phyloP scores from a whole-genome alignment of 352 stramenopile genomes.

The Phytophthora fragariae region DNA sequence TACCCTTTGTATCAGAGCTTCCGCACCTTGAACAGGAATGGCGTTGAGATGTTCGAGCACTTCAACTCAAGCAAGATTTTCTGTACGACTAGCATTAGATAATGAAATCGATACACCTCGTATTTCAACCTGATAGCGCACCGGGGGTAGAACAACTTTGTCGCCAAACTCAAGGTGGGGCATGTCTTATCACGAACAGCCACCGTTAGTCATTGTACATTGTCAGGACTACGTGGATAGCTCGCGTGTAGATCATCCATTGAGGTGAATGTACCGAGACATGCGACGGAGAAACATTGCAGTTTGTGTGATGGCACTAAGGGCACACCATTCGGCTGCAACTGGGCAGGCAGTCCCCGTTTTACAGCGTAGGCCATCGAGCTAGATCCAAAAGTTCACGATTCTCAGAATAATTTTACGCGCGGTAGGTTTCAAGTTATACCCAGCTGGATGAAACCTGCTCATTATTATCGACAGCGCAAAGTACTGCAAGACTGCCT shows the following conservation, averaged over 20 bases:
- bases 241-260: neutral
- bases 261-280: conserved; percentile 38
- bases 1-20: neutral
- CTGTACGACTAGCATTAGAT: conserved; percentile 25
- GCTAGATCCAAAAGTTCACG: neutral
- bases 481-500: neutral
- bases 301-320: conserved; percentile 43
- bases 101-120: too few species aligned
- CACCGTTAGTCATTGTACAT: neutral
- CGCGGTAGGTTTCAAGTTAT: neutral
- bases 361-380: neutral
- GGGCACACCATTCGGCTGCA: neutral
- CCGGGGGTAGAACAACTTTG: conserved; percentile 65
- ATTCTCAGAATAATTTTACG: neutral
- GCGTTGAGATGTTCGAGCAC: conserved; percentile 58
- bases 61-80: conserved; percentile 64
- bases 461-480: neutral
- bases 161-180: conserved; percentile 72
- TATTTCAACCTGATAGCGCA: conserved; percentile 13
- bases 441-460: neutral
- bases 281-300: conserved; percentile 71
- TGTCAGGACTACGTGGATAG: neutral
- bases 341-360: neutral
- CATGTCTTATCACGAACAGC: conserved; percentile 48
- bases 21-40: conserved; percentile 60